Base-by-base conservation (phyloP, 768 basidiomycete species). In the Daedalea quercina region DNA sequence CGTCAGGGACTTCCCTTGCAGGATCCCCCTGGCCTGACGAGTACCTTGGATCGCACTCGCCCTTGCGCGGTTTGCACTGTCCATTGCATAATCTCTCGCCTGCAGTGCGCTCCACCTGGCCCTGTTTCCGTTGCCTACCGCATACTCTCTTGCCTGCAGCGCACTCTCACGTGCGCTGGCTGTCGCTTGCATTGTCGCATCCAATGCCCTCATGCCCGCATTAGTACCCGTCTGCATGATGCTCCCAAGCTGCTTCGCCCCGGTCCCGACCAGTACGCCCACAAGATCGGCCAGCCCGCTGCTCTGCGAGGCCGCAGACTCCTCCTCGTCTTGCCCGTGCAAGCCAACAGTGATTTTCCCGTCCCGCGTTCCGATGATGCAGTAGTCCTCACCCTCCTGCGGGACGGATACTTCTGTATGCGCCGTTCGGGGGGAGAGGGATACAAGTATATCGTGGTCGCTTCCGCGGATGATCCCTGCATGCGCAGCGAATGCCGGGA, bases 271-370 rank as follows among this genome's bases (percentile, higher is more conserved):
- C 33, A 49, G 34, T 3, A n/a, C 48, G 7, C 34, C 48, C 34
- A 33, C 22, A 17, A 23, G 48, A 20, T 37, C 13, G 20, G 12
- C 22, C 19, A 31, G 15, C 28, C 28, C 28, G 11, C 17, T 20
- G 33, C 45, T 47, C 24, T 25, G 17, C 9, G 24, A 25, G 20
- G 2, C 24, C 12, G 17, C 42, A 19, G 37, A n/a, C 41, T 17
- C 26, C 19, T 55, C 20, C 34, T 23, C 28, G 52, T 61, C 60
- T 22, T 53, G 11, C 23, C 60, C 60, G 42, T 53, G 57, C 47
- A 61, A 44, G 12, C 60, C 60, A n/a, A 61, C 28, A 37, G 50
- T 48, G 43, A 61, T 44, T 41, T 53, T 54, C n/a, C 60, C 60
- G 33, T 58, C 49, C 7, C 51, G 51, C 41, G 60, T 51, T 23